Conservation (phyloP, 2,329 filamentous ascomycete genomes). For the Arthrinium phaeospermum region DNA sequence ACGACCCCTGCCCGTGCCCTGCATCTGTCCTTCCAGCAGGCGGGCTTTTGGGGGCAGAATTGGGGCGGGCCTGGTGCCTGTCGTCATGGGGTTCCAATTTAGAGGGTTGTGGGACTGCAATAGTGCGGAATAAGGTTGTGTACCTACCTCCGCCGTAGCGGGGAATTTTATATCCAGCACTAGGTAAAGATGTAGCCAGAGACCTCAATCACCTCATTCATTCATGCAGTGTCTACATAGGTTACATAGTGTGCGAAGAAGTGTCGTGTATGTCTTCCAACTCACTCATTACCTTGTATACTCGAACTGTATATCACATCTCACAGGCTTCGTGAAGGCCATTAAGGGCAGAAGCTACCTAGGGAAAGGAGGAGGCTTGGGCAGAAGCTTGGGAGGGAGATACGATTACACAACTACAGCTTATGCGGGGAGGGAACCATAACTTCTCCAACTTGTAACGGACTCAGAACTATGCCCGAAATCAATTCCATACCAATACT, state of each 20-base stretch:
- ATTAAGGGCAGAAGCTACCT: background rate
- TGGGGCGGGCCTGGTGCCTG: background rate
- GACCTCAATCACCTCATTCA: background rate
- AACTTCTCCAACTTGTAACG: background rate
- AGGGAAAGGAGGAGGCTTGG: background rate
- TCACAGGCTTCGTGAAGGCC: background rate
- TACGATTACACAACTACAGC: background rate
- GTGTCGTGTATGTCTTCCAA: background rate
- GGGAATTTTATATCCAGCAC: background rate
- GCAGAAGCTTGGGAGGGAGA: background rate
- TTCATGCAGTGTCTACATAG: background rate
- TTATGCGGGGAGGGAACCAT: background rate
- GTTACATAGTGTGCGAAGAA: background rate
- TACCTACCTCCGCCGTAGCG: background rate
- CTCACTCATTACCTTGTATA: background rate
- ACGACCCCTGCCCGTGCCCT: background rate
- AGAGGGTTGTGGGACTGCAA: background rate
- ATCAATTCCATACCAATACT: background rate
- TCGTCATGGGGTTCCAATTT: constrained; percentile 13
- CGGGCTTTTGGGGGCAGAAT: background rate
- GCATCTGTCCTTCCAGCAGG: background rate
- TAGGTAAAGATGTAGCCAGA: too few relatives aligned
- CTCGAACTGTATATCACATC: background rate
- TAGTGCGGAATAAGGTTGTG: background rate
- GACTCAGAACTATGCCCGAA: constrained; percentile 6